Base-by-base conservation (phyloP, 2,329 filamentous ascomycete genomes). In the Ophiosphaerella korrae region DNA sequence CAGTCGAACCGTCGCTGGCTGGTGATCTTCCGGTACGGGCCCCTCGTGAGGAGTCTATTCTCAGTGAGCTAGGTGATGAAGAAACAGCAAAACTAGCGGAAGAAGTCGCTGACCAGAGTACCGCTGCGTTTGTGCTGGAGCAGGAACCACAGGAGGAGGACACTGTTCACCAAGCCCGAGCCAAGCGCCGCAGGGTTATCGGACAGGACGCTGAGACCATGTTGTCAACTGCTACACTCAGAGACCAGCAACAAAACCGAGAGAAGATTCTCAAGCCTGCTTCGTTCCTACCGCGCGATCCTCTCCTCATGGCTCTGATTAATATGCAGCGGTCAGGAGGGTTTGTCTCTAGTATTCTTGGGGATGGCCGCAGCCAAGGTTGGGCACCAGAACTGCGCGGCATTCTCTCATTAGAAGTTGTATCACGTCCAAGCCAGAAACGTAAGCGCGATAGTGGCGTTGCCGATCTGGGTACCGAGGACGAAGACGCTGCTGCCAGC, bases 381-480 rank as follows among this genome's bases (percentile, higher is more conserved):
- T 97, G 92, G 92, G 93, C 93, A 3, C 93, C 93, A 1, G 94
- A 99, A 75, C 82, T 99, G 16, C 88, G 90, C 53, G 91, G 89
- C n/a, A 85, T 99, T 64, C 79, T 97, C n/a, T 96, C 92, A 1
- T 80, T 97, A 36, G 90, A 95, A 58, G 83, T 90, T 12, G 83
- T 96, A 13, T 87, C 87, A 54, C 86, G 86, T 50, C 83, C 87
- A 36, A 88, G 86, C 50, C 91, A 96, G 54, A 99, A 97, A 83
- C 85, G 94, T 52, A 99, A 99, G 82, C 87, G 94, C 37, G 92
- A 96, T 67, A 92, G 88, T 64, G 92, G 89, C 21, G 85, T 94
- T 57, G 89, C 88, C 38, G 91, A 93, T 66, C 82, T 94, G 57
- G 89, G 88, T 18, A 84, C 81, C 56, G 86, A 88, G 39, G 82